These are phyloP conservation scores for Cladophialophora immunda DNA, from an alignment of 2,329 filamentous ascomycete species.

Conservation along the genomic window DNA sequence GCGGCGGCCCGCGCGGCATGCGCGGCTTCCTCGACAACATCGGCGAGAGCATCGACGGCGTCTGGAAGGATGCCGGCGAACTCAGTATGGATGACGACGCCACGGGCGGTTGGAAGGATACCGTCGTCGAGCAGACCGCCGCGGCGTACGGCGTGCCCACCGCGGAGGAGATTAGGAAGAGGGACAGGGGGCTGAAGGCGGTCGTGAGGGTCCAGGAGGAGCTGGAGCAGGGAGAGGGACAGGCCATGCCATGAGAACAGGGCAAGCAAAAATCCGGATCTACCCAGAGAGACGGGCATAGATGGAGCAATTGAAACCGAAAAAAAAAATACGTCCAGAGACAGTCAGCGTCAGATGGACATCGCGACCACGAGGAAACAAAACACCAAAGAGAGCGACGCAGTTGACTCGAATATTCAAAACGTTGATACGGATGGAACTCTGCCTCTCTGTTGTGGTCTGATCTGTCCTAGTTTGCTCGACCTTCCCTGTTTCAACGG, in stretches of 20 bases:
- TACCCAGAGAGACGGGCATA: too few species aligned
- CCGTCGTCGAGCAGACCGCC: constrained; percentile 31
- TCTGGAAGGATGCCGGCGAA: constrained; percentile 55
- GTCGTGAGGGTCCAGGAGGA: constrained; percentile 28
- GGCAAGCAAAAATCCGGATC: too few species aligned
- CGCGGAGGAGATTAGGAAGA: constrained; percentile 24
- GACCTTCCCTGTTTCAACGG: background rate
- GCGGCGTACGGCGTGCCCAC: constrained; percentile 33
- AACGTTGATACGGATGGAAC: background rate
- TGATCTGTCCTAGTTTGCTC: background rate
- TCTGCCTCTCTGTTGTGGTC: background rate
- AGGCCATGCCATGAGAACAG: background rate
- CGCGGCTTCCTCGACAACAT: constrained; percentile 64
- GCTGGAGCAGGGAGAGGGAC: background rate
- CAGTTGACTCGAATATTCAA: too few species aligned
- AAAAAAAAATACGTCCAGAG: too few species aligned
- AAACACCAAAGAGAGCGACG: too few species aligned
- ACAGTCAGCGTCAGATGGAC: too few species aligned
- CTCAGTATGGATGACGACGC: background rate
- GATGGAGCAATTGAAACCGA: too few species aligned
- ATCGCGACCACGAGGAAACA: too few species aligned
- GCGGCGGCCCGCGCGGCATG: constrained; percentile 63
- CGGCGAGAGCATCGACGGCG: constrained; percentile 62
- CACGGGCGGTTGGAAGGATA: constrained; percentile 24
- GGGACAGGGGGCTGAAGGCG: constrained; percentile 27